Conservation (phyloP, 257 asterid species). For the Jacaranda copaia region DNA sequence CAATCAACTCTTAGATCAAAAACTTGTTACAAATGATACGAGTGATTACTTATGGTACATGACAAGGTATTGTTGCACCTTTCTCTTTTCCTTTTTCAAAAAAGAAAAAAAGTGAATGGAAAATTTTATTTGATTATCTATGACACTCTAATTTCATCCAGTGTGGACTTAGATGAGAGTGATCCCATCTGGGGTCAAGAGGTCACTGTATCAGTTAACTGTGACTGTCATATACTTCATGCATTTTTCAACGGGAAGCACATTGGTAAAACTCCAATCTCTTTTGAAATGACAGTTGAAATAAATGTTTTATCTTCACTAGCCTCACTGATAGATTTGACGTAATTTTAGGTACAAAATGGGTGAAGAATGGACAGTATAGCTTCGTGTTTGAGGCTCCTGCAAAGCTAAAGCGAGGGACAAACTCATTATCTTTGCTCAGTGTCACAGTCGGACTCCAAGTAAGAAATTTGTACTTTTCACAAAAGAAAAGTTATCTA, state of each 20-base stretch:
- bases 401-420: constrained; percentile 35
- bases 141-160: not conserved
- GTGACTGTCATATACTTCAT: constrained; percentile 51
- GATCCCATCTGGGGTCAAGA: constrained; percentile 47
- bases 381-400: constrained; percentile 26
- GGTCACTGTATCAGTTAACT: constrained; percentile 34
- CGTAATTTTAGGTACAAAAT: constrained; percentile 34
- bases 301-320: not conserved
- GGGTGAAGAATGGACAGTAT: constrained; percentile 32
- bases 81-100: too few species aligned
- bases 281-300: too few species aligned
- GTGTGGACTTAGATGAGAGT: constrained; percentile 34
- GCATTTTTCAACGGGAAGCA: constrained; percentile 49
- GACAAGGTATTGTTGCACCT: constrained; percentile 45
- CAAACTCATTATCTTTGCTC: constrained; percentile 43
- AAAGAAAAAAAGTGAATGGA: too few species aligned
- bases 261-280: constrained; percentile 41
- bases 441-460: constrained; percentile 56
- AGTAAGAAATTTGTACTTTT: constrained; percentile 21
- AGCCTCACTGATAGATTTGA: too few species aligned
- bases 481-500: not conserved
- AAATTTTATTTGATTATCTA: too few species aligned
- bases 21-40: constrained; percentile 50
- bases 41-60: constrained; percentile 63
- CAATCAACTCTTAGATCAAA: constrained; percentile 50